These are phyloP conservation scores for Teratosphaeria viscida DNA, from an alignment of 2,329 filamentous ascomycete species.

Conservation along the genomic window DNA sequence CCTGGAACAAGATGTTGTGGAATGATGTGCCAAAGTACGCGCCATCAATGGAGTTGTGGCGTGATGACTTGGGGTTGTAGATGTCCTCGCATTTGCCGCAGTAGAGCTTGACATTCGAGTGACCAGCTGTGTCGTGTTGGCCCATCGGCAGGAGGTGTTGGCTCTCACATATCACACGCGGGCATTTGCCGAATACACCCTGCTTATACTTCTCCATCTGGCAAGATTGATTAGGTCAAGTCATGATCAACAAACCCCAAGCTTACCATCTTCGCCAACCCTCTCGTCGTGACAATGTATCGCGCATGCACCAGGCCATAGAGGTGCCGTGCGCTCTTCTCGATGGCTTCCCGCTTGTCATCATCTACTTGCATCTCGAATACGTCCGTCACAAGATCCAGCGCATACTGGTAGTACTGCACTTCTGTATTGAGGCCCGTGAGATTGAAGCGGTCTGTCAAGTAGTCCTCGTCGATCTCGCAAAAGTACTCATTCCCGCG, in stretches of 20 bases:
- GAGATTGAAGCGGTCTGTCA: conserved; percentile 95
- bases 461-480: conserved; percentile 98
- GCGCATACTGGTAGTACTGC: conserved; percentile 96
- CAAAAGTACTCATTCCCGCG: conserved; percentile 98
- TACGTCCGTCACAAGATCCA: conserved; percentile 94
- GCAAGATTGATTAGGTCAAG: conserved; percentile 1
- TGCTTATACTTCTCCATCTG: conserved; percentile 99
- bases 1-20: conserved; percentile 98
- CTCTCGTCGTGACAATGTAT: conserved; percentile 92
- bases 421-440: conserved; percentile 96
- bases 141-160: conserved; percentile 93
- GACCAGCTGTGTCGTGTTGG: conserved; percentile 76
- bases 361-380: conserved; percentile 98
- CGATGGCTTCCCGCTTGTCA: conserved; percentile 94
- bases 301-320: conserved; percentile 94
- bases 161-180: conserved; percentile 85
- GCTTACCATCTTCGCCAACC: conserved; percentile 86
- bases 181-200: conserved; percentile 94
- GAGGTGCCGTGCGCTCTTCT: conserved; percentile 89
- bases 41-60: conserved; percentile 89
- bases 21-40: conserved; percentile 98
- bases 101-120: conserved; percentile 91
- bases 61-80: conserved; percentile 96
- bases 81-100: conserved; percentile 95
- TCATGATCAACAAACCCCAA: background rate